Base-by-base conservation (phyloP, 805 yeast species). In the Starmerella roubikii region DNA sequence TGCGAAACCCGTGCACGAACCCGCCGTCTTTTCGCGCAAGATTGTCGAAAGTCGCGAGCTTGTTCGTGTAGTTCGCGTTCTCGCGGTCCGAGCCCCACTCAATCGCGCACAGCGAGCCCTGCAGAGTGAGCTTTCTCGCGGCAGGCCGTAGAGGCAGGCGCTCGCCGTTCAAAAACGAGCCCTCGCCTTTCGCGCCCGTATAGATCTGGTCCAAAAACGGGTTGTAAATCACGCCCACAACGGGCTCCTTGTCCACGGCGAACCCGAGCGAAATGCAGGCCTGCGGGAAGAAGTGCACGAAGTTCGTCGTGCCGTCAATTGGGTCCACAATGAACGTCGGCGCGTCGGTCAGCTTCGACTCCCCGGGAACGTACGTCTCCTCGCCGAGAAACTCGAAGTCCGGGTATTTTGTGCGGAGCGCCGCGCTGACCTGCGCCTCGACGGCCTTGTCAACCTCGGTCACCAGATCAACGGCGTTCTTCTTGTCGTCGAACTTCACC, bases 241-340 rank as follows among this genome's bases (percentile, higher is more conserved):
- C 68, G 1, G 80, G 69, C 38, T 54, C 54, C 30, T 64, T 62
- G 42, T 61, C 52, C 15, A 69, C 54, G 1, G 77, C 64, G 38
- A 75, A 64, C 0, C 80, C 80, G 28, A 75, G 51, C 1, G 80
- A 75, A 35, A 72, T 72, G 55, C 79, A 74, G 32, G 74, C 67
- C 52, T 64, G 69, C 2, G 80, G 81, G 57, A 71, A 75, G 33
- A 63, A 66, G 53, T 75, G 81, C 37, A 74, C 66, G 54, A 75
- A 75, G 54, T 75, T 71, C 4, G 78, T 73, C 1, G 81, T 75
- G 11, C 80, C 80, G 47, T 74, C 78, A 52, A 72, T 69, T 30
- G 78, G 78, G 50, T 74, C 80, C 16, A 75, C 76, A 39, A 75
- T 67, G 50, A 75, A 75, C 2, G 79, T 74, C 17, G 80, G 80